Base-by-base conservation (phyloP, 257 asterid species). In the Plantago elongata region DNA sequence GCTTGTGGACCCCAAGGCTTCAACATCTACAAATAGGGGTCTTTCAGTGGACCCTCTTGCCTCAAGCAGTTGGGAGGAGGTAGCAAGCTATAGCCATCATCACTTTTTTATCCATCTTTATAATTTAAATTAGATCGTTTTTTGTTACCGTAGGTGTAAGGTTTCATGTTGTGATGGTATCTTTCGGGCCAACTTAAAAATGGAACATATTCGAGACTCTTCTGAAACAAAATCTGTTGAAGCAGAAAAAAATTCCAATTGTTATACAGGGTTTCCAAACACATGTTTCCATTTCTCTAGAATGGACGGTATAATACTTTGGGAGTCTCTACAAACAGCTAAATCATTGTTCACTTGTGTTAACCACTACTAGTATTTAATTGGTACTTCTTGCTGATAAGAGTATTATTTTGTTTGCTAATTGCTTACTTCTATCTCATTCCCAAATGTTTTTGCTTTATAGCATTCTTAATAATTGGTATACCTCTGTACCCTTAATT, bases 51-150 rank as follows among this genome's bases (percentile, higher is more conserved):
- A 90, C 65, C 82, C 90, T 70, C 96, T 90, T 50, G 96, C 97
- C 61, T 85, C 96, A 22, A 90, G 93, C 83, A 80, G 82, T 68
- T 90, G 97, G 97, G 87, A 85, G 52, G 78, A 80, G 93, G 97
- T 90, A 79, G 47, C 64, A 65, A 50, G 51, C 62, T 54, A 30
- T 68, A 69, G 60, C 45, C 30, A 9, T 50, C 51, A 54, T 12
- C 54, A 57, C 50, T 68, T 54, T 54, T 22, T 34, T 34, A 34
- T 34, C 66, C 66, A 50, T 17, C 16, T 7, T 29, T 11, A 14
- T 13, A 44, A 27, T 9, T 29, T 9, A 44, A 17, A 57, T 70
- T 29, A 12, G 51, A 61, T 45, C 55, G 37, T 43, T 48, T 34
- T 22, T 49, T 61, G 3, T 12, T 14, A 34, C 40, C 40, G 8